Conservation (phyloP, 495 filamentous ascomycete genomes). For the Viridothelium virens region DNA sequence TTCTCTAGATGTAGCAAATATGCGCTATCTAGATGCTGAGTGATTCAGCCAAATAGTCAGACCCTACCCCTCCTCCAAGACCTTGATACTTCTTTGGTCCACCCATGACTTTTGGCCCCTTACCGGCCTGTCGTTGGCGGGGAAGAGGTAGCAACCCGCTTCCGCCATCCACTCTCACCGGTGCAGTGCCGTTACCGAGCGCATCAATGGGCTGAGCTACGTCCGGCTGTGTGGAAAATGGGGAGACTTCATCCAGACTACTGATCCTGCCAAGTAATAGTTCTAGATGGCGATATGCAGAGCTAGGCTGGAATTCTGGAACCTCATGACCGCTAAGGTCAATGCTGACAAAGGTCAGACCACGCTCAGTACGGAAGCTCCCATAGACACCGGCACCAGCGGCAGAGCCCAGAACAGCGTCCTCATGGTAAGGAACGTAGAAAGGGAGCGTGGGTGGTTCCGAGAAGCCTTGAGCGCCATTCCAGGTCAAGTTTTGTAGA, state of each 20-base stretch:
- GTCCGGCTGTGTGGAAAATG: slow-evolving; percentile 23
- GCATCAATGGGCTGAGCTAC: background rate
- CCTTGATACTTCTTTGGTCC: background rate
- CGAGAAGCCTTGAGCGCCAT: slow-evolving; percentile 61
- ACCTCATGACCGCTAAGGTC: slow-evolving; percentile 31
- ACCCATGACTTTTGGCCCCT: slow-evolving; percentile 1
- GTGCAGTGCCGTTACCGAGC: background rate
- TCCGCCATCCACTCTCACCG: background rate
- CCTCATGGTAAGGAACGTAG: slow-evolving; percentile 36
- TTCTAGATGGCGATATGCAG: slow-evolving; percentile 54
- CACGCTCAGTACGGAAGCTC: slow-evolving; percentile 31
- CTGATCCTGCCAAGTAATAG: slow-evolving; percentile 35
- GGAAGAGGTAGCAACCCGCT: background rate
- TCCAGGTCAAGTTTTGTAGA: slow-evolving; percentile 87
- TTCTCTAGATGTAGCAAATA: background rate
- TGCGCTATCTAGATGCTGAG: background rate
- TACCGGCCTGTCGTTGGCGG: background rate
- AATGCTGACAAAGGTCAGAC: slow-evolving; percentile 33
- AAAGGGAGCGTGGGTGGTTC: slow-evolving; percentile 27
- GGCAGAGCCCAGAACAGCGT: slow-evolving; percentile 21
- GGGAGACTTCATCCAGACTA: slow-evolving; percentile 24
- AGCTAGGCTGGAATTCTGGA: slow-evolving; percentile 33
- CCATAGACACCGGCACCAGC: slow-evolving; percentile 34
- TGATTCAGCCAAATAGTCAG: slow-evolving; percentile 1
- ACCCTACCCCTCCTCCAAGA: background rate